phyloP scores from a whole-genome alignment of 1,284 basidiomycete genomes.

The Somion occarium region DNA sequence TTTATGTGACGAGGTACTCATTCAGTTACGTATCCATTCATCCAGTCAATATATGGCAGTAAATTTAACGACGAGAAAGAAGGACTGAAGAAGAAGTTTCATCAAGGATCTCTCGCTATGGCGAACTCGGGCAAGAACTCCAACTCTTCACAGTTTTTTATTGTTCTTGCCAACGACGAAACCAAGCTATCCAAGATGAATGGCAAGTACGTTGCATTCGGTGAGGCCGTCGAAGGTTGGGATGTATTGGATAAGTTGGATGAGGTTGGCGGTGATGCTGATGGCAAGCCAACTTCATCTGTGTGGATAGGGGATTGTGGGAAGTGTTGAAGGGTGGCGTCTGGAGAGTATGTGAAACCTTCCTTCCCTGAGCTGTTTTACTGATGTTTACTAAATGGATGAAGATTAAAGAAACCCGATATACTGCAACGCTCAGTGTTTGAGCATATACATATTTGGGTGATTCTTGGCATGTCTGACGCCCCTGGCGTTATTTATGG shows the following conservation, averaged over 20 bases:
- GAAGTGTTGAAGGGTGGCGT: constrained; percentile 21
- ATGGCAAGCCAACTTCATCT: constrained; percentile 33
- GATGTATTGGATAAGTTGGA: constrained; percentile 34
- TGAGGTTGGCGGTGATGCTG: constrained; percentile 27
- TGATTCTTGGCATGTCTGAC: too few species aligned
- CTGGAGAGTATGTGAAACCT: too few species aligned
- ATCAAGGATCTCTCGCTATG: constrained; percentile 42
- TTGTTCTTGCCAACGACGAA: constrained; percentile 40
- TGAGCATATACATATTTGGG: too few species aligned
- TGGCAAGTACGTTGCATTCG: constrained; percentile 46
- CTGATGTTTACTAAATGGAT: too few species aligned
- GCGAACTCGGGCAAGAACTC: constrained; percentile 42
- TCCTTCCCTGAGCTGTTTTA: too few species aligned
- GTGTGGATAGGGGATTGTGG: constrained; percentile 45
- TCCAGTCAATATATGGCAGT: constrained; percentile 43
- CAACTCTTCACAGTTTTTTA: constrained; percentile 48
- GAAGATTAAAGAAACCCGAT: too few species aligned
- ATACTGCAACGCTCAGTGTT: too few species aligned
- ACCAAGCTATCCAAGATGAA: constrained; percentile 36
- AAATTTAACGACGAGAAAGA: constrained; percentile 47
- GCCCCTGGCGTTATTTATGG: too few species aligned
- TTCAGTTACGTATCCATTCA: constrained; percentile 1
- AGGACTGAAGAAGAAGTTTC: constrained; percentile 35
- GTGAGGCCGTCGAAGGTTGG: constrained; percentile 30
- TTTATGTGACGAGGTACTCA: background rate